Conservation (phyloP, 176 grass and related monocot species). For the Pontederia paniculata region DNA sequence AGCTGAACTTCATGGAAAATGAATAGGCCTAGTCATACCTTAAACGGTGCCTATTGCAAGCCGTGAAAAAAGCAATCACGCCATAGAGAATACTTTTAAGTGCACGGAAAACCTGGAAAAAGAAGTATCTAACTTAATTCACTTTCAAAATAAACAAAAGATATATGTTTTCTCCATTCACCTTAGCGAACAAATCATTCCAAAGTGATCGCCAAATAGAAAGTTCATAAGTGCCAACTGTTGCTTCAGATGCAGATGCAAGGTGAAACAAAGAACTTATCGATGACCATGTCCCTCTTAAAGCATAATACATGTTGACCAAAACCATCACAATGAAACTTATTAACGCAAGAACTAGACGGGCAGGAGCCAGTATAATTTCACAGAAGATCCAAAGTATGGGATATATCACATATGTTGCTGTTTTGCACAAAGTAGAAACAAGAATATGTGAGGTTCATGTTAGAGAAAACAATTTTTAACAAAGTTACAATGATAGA, state of each 20-base stretch:
- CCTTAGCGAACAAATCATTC: constrained; percentile 96
- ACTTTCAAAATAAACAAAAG: not conserved
- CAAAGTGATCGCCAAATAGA: constrained; percentile 58
- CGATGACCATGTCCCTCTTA: constrained; percentile 49
- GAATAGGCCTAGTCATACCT: constrained; percentile 39
- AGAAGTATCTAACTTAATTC: constrained; percentile 18
- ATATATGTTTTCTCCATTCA: constrained; percentile 2
- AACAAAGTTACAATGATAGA: constrained; percentile 6
- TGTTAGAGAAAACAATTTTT: constrained; percentile 14
- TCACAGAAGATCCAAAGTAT: constrained; percentile 59
- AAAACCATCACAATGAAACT: constrained; percentile 52
- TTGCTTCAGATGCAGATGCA: constrained; percentile 37
- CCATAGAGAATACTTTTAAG: constrained; percentile 92
- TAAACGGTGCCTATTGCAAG: constrained; percentile 90
- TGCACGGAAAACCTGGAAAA: constrained; percentile 73
- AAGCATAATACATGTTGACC: constrained; percentile 29
- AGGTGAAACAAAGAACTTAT: constrained; percentile 62
- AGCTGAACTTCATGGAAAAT: not conserved
- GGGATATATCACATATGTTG: constrained; percentile 60
- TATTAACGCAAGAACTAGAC: constrained; percentile 32
- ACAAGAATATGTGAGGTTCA: not conserved
- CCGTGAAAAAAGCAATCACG: constrained; percentile 83
- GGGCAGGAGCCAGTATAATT: constrained; percentile 55
- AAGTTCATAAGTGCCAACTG: constrained; percentile 39
- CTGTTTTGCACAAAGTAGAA: constrained; percentile 31